Percentiles rank a stretch among this genome's conserved stretches.
These are phyloP conservation scores for Epichloe sylvatica DNA, from an alignment of 2,329 filamentous ascomycete genomes.

Conservation along the genomic window DNA sequence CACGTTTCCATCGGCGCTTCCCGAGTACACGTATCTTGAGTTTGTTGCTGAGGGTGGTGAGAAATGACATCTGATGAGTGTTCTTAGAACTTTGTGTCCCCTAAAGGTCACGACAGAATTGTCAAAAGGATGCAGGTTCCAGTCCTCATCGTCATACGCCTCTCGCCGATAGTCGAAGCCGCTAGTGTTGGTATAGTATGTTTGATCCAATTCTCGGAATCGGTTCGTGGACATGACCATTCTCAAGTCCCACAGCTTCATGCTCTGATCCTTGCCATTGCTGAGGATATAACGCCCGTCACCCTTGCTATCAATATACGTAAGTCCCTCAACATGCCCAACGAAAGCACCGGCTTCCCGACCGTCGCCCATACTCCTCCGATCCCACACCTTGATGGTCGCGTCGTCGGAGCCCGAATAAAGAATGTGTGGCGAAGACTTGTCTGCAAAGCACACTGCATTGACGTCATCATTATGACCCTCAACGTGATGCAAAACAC, in stretches of 20 bases:
- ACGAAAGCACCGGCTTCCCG: slow-evolving; percentile 54
- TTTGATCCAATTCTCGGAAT: slow-evolving; percentile 42
- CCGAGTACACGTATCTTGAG: slow-evolving; percentile 83
- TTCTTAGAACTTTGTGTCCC: slow-evolving; percentile 77
- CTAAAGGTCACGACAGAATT: slow-evolving; percentile 89
- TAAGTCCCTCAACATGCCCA: slow-evolving; percentile 52
- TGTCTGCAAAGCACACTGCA: slow-evolving; percentile 89
- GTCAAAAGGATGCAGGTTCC: slow-evolving; percentile 55
- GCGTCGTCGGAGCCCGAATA: slow-evolving; percentile 94
- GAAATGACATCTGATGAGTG: slow-evolving; percentile 90
- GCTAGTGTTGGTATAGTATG: slow-evolving; percentile 36
- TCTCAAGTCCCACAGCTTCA: slow-evolving; percentile 92
- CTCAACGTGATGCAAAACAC: slow-evolving; percentile 56
- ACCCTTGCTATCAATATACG: slow-evolving; percentile 56
- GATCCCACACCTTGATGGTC: slow-evolving; percentile 91
- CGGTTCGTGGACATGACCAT: slow-evolving; percentile 68
- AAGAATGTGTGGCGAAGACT: slow-evolving; percentile 75
- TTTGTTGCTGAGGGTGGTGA: slow-evolving; percentile 76
- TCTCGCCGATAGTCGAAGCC: slow-evolving; percentile 65
- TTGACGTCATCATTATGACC: slow-evolving; percentile 88
- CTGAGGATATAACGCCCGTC: slow-evolving; percentile 73
- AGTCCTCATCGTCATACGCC: slow-evolving; percentile 49
- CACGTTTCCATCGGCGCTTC: slow-evolving; percentile 77
- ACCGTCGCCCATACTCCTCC: slow-evolving; percentile 76
- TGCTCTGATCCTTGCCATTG: slow-evolving; percentile 91